Conservation (phyloP, 495 filamentous ascomycete species). For the Trypethelium eluteriae region DNA sequence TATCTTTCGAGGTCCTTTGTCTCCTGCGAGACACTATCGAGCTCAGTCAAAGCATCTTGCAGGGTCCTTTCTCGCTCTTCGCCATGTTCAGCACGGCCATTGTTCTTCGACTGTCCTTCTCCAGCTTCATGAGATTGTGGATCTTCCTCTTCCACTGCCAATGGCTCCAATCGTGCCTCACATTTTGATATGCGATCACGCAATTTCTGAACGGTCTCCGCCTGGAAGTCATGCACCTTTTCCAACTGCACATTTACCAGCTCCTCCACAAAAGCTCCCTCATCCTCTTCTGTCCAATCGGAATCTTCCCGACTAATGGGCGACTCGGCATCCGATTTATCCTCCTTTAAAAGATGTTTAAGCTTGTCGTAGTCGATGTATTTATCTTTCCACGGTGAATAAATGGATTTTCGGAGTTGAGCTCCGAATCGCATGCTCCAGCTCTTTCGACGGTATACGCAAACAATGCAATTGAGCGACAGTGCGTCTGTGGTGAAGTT, state of each 20-base stretch:
- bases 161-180: slow-evolving; percentile 51
- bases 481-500: neutral
- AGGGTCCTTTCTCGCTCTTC: slow-evolving; percentile 43
- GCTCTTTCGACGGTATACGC: neutral
- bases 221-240: slow-evolving; percentile 88
- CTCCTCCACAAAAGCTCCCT: slow-evolving; percentile 88
- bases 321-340: slow-evolving; percentile 48
- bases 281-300: slow-evolving; percentile 91
- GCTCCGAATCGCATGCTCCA: slow-evolving; percentile 78
- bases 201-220: slow-evolving; percentile 61
- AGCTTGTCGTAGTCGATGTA: slow-evolving; percentile 95
- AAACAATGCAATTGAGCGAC: neutral
- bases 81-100: slow-evolving; percentile 28
- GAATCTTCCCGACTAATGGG: slow-evolving; percentile 39
- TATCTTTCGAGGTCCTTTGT: slow-evolving; percentile 91
- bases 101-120: slow-evolving; percentile 31
- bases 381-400: slow-evolving; percentile 81
- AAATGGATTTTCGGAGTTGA: slow-evolving; percentile 69
- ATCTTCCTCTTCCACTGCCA: slow-evolving; percentile 43
- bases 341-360: slow-evolving; percentile 78
- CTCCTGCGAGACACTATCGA: slow-evolving; percentile 82
- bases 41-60: slow-evolving; percentile 63
- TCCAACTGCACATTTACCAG: slow-evolving; percentile 88
- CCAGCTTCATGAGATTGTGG: slow-evolving; percentile 47
- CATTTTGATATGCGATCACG: slow-evolving; percentile 56